Percentiles rank a stretch among this genome's conserved stretches.
Evolutionary conservation across 2,329 filamentous ascomycete genomes (phyloP).

Genomic region (Aspergillus udagawae): DNA sequence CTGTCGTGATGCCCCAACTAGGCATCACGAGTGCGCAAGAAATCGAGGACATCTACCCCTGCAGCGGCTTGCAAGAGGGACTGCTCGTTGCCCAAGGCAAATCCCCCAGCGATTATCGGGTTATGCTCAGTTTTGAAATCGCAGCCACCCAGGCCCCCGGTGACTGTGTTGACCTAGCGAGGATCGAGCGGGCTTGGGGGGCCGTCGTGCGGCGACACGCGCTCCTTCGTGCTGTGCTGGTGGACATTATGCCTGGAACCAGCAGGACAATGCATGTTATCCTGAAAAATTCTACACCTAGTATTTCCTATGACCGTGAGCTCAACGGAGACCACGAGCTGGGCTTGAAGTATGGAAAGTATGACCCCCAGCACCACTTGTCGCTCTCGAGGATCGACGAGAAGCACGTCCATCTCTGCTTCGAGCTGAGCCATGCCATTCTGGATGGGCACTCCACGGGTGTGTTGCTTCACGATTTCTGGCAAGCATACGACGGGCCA

Average conservation of each 20-base stretch:
- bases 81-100: not conserved
- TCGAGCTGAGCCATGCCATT: slow-evolving; percentile 8
- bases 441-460: slow-evolving; percentile 5
- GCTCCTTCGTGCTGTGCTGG: not conserved
- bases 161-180: not conserved
- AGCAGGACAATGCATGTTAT: not conserved
- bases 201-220: not conserved
- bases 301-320: not conserved
- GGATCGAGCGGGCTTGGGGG: not conserved
- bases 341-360: not conserved
- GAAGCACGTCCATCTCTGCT: not conserved
- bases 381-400: not conserved
- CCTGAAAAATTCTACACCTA: not conserved
- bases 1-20: not conserved
- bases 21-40: not conserved
- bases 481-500: not conserved
- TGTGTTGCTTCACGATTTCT: slow-evolving; percentile 5
- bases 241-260: not conserved
- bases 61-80: not conserved
- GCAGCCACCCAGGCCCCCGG: too few relatives aligned
- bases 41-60: not conserved
- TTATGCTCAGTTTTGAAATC: not conserved
- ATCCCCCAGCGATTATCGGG: not conserved
- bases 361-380: not conserved
- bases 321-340: not conserved